Evolutionary conservation across 139 green algal species (phyloP), one percentile per base, ranked within the genome.

Genomic region (Desmodesmus armatus): DNA sequence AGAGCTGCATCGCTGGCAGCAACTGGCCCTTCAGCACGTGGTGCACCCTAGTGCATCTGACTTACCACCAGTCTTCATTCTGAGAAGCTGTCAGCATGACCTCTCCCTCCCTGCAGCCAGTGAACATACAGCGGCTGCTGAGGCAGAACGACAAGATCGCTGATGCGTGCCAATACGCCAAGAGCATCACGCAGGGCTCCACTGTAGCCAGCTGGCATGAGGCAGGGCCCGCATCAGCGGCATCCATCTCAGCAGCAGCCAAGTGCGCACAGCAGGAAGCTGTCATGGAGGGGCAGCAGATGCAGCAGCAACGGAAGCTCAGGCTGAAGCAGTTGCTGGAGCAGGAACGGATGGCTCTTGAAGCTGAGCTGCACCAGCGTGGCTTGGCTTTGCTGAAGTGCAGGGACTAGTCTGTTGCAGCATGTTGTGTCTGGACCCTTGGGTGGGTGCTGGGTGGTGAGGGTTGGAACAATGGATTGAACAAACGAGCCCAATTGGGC

Each of bases 81-180:
- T n/a, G n/a, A n/a, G n/a, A n/a, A n/a, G n/a, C 19, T 69, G 60
- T 27, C 60, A 69, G 35, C n/a, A 40, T 69, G 11, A 9, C 60
- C 35, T 69, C n/a, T n/a, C n/a, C n/a, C n/a, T 72, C 31, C 1
- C 7, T 43, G 63, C 31, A 72, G 29, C 63, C 63, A 44, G 29
- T 72, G 6, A 72, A 72, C 63, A 72, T 72, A 17, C 63, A 72
- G 43, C 40, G 63, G 43, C 29, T 72, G 6, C 31, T 72, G n/a
- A 31, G 63, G 31, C 31, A 72, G 21, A 72, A 41, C 23, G 9
- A 72, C 5, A 72, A 29, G 29, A 11, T 11, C 43, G 43, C 11
- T 43, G 63, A 72, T 19, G 63, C 63, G 17, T 7, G 43, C 31
- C 7, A 15, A 33, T 25, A 72, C 23, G 63, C 63, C 21, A 41